Percentiles rank a stretch among this genome's conserved stretches.
These are phyloP conservation scores for Nicotiana knightiana DNA, from an alignment of 257 asterid genomes.

Conservation along the genomic window DNA sequence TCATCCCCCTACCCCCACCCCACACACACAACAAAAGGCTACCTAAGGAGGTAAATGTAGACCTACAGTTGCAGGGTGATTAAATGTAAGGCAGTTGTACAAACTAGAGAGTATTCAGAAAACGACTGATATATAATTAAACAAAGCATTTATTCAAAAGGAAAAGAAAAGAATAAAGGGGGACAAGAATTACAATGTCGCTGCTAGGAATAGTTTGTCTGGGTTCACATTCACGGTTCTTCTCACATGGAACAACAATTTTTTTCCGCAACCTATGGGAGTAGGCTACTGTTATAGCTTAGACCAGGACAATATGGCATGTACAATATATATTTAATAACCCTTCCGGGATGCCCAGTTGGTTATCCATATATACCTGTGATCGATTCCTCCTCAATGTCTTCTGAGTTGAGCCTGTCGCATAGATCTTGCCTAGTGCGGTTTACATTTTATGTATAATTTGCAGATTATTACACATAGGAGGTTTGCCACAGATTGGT, in stretches of 20 bases:
- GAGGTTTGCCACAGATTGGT: too few relatives aligned
- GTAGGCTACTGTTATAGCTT: constrained; percentile 32
- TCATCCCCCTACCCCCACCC: too few relatives aligned
- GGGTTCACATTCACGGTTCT: constrained; percentile 24
- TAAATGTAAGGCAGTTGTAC: background rate
- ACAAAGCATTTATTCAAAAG: background rate
- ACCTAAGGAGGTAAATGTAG: background rate
- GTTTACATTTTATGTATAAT: too few relatives aligned
- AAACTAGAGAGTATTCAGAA: background rate
- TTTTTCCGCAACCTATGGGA: constrained; percentile 33
- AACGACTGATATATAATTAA: too few relatives aligned
- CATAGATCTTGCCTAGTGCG: too few relatives aligned
- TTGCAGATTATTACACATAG: too few relatives aligned
- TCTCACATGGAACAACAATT: constrained; percentile 55
- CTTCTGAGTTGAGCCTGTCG: too few relatives aligned
- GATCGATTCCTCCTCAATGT: too few relatives aligned
- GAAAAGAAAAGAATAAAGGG: background rate
- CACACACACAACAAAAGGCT: too few relatives aligned
- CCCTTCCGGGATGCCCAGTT: too few relatives aligned
- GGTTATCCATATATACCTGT: too few relatives aligned
- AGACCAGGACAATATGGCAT: constrained; percentile 28
- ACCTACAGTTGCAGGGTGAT: background rate
- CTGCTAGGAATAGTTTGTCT: constrained; percentile 13
- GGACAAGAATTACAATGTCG: background rate
- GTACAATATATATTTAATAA: background rate